Evolutionary conservation across 768 basidiomycete species (phyloP).

Genomic region (Amanita rimosa): DNA sequence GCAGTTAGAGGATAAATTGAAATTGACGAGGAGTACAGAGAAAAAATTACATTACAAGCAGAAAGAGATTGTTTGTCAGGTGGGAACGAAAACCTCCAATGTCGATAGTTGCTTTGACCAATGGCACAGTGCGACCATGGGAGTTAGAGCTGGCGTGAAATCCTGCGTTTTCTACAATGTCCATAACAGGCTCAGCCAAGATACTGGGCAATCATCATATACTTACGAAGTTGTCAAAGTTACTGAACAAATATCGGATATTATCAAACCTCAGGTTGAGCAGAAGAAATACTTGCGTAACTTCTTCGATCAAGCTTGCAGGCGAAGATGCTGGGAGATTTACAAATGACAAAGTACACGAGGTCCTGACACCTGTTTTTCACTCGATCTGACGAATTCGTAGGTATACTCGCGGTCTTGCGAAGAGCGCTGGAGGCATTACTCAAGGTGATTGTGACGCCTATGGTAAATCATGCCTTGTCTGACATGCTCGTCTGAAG

Average conservation of each 20-base stretch:
- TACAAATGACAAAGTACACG: conserved; percentile 43
- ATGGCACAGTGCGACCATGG: conserved; percentile 29
- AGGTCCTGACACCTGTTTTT: conserved; percentile 7
- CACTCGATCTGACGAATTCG: conserved; percentile 3
- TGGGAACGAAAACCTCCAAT: conserved; percentile 20
- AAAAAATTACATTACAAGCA: conserved; percentile 68
- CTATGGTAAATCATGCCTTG: conserved; percentile 46
- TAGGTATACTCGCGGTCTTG: conserved; percentile 77
- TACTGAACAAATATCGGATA: conserved; percentile 35
- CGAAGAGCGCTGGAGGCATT: conserved; percentile 80
- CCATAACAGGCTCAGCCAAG: conserved; percentile 59
- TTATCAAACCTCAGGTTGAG: conserved; percentile 73
- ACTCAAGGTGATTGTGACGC: conserved; percentile 91
- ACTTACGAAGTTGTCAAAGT: conserved; percentile 65
- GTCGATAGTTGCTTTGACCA: neutral
- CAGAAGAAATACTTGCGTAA: conserved; percentile 93
- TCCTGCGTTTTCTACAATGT: conserved; percentile 62
- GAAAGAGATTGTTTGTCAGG: conserved; percentile 91
- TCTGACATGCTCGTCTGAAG: neutral
- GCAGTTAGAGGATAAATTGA: conserved; percentile 93
- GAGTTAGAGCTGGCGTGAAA: conserved; percentile 86
- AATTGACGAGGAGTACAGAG: conserved; percentile 64
- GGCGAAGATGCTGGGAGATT: conserved; percentile 82
- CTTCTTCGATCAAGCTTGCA: conserved; percentile 87
- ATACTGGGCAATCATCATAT: conserved; percentile 80